These are phyloP conservation scores for Platismatia glauca DNA, from an alignment of 495 filamentous ascomycete genomes.

Conservation along the genomic window DNA sequence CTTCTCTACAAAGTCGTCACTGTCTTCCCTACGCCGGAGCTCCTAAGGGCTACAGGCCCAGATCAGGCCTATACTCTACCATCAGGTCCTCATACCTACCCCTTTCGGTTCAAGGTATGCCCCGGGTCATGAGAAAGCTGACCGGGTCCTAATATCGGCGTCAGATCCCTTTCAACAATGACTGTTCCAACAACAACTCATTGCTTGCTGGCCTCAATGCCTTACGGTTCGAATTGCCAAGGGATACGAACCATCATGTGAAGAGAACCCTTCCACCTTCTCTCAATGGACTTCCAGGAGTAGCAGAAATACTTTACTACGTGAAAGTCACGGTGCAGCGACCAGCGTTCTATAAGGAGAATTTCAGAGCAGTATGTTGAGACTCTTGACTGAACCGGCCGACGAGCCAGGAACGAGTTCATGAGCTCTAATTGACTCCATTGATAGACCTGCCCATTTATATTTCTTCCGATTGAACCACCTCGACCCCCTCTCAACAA, in stretches of 20 bases:
- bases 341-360: slow-evolving; percentile 76
- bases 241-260: slow-evolving; percentile 54
- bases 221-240: slow-evolving; percentile 49
- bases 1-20: slow-evolving; percentile 56
- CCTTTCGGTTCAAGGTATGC: slow-evolving; percentile 74
- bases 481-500: slow-evolving; percentile 57
- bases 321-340: slow-evolving; percentile 84
- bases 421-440: not conserved
- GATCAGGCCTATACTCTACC: slow-evolving; percentile 54
- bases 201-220: slow-evolving; percentile 49
- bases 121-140: not conserved
- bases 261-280: slow-evolving; percentile 84
- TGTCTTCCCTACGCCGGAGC: slow-evolving; percentile 52
- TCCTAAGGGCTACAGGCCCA: slow-evolving; percentile 38
- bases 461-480: slow-evolving; percentile 88
- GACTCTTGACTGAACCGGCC: not conserved
- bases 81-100: slow-evolving; percentile 75
- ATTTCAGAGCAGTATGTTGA: slow-evolving; percentile 55
- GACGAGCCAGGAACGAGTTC: not conserved
- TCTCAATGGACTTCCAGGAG: slow-evolving; percentile 66
- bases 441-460: slow-evolving; percentile 50
- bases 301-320: slow-evolving; percentile 87
- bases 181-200: slow-evolving; percentile 57
- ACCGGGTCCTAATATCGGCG: not conserved
- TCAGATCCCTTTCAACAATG: slow-evolving; percentile 82